phyloP scores from a whole-genome alignment of 2,329 filamentous ascomycete genomes.

The Fusarium sp. region DNA sequence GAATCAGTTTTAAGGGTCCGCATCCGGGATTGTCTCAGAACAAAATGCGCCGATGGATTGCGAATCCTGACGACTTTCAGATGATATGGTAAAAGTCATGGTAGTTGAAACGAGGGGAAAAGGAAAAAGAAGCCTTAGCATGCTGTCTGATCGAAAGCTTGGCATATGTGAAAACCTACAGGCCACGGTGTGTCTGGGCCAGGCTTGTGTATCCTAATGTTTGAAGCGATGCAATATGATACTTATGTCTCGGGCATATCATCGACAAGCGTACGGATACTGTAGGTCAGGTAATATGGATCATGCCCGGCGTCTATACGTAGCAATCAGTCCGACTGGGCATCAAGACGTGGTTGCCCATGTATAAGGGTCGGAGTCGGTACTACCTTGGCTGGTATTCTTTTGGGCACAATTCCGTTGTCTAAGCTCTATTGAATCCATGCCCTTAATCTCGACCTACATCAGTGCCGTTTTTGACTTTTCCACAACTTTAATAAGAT shows the following conservation, averaged over 20 bases:
- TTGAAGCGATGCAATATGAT: constrained; percentile 2
- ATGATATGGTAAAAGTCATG: not conserved
- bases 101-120: not conserved
- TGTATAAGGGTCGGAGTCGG: not conserved
- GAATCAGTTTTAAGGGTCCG: constrained; percentile 26
- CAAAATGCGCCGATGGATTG: constrained; percentile 18
- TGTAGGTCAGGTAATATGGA: not conserved
- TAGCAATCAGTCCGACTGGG: not conserved
- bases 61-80: constrained; percentile 1
- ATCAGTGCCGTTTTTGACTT: constrained; percentile 16
- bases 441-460: constrained; percentile 22
- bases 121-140: not conserved
- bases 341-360: not conserved
- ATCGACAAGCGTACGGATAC: not conserved
- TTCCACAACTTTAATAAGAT: constrained; percentile 6
- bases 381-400: not conserved
- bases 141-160: not conserved
- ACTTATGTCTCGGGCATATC: constrained; percentile 25
- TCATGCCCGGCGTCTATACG: not conserved
- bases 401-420: constrained; percentile 4
- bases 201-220: not conserved
- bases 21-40: constrained; percentile 21
- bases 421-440: constrained; percentile 4
- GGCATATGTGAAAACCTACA: not conserved
- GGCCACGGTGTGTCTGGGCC: constrained; percentile 9